Evolutionary conservation across 1,284 basidiomycete genomes (phyloP), one percentile per base, ranked within the genome.

Genomic region (Cronartium quercuum): DNA sequence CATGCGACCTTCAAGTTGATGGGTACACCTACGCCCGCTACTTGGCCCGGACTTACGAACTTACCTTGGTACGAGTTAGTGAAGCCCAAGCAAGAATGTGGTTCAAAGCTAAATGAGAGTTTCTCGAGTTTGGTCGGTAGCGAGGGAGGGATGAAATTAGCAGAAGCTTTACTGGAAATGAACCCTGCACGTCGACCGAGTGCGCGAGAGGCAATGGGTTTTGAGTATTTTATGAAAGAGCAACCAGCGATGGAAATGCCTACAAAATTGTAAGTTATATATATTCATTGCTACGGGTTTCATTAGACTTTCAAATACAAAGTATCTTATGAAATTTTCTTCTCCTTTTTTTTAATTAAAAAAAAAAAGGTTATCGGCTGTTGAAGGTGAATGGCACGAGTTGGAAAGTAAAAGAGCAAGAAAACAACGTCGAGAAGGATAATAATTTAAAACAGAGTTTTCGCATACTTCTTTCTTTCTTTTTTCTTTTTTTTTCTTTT

Each of bases 1-100:
- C 91, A 97, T 76, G 90, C 91, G 41, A 91, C 98, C 76, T 95
- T 92, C 82, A 89, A 87, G 76, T 86, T 95, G 60, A 86, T 98
- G 78, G 97, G 97, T 12, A 95, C 94, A 0, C 93, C 95, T 0
- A 87, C 86, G 13, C 82, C 87, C n/a, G 86, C 88, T 37, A 86
- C 87, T 58, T 99, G 96, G 96, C 88, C 91, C 0, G 88, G 86
- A 5, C 84, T 96, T 37, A 86, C 87, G 5, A 88, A 89, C 78
- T 83, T 99, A 75, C 95, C 96, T 2, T 99, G 96, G 96, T 98
- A 92, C 82, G 96, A 99, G 81, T 87, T 99, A n/a, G 89, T 98
- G 66, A 92, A 93, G 81, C 93, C 96, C 0, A 89, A 87, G 77
- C 88, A 91, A 63, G 81, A 83, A 21, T 83, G 91, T 15, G 86